These are phyloP conservation scores for Aspergillus sp. DNA, from an alignment of 2,329 filamentous ascomycete species.

Conservation along the genomic window DNA sequence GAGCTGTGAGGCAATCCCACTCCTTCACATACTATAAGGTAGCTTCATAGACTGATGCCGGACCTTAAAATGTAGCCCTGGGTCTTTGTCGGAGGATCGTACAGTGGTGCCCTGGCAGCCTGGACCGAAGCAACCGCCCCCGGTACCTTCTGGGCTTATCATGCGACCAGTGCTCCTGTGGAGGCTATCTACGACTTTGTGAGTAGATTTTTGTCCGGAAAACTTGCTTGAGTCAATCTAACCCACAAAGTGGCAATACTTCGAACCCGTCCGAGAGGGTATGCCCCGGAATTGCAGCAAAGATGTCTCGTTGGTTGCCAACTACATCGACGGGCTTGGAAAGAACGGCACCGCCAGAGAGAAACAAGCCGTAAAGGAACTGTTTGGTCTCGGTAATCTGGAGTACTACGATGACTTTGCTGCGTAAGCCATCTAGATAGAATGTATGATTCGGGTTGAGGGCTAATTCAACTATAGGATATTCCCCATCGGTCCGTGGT, in stretches of 20 bases:
- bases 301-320: slow-evolving; percentile 53
- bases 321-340: slow-evolving; percentile 54
- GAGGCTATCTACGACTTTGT: slow-evolving; percentile 56
- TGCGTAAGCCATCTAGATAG: slow-evolving; percentile 22
- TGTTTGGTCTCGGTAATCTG: slow-evolving; percentile 54
- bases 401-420: slow-evolving; percentile 55
- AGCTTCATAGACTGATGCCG: background rate
- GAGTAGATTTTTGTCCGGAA: background rate
- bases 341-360: slow-evolving; percentile 44
- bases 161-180: slow-evolving; percentile 57
- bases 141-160: slow-evolving; percentile 62
- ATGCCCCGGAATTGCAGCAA: slow-evolving; percentile 60
- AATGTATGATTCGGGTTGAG: background rate
- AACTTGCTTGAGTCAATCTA: background rate
- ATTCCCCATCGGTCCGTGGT: slow-evolving; percentile 57
- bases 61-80: slow-evolving; percentile 46
- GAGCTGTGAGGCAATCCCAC: slow-evolving; percentile 44
- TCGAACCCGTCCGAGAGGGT: slow-evolving; percentile 55
- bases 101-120: slow-evolving; percentile 56
- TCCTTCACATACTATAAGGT: background rate
- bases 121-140: slow-evolving; percentile 56
- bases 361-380: slow-evolving; percentile 48
- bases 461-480: slow-evolving; percentile 33
- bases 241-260: slow-evolving; percentile 53
- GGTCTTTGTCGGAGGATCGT: slow-evolving; percentile 58